Base-by-base conservation (phyloP, 345 rosid genomes). In the Syzygium grande region DNA sequence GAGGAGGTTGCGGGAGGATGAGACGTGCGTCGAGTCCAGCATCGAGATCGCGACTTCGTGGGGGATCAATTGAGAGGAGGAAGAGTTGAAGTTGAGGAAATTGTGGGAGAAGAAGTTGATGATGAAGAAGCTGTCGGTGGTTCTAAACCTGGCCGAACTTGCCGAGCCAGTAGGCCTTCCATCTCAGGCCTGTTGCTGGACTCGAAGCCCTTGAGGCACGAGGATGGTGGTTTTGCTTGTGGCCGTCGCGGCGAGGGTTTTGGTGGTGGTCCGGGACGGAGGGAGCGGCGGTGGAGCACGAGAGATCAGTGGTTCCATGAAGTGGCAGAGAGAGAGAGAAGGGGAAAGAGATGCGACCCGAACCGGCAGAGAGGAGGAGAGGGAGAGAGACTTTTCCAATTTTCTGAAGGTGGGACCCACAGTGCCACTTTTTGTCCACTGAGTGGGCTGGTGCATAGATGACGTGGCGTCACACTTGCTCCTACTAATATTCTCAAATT, bases 211-310 rank as follows among this genome's bases (percentile, higher is more conserved):
- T 27, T 58, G 27, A 58, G 63, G n/a, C 1, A n/a, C n/a, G 14
- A 14, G 3, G 3, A 58, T 23, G 13, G 29, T 9, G 2, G 29
- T 2, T 58, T 56, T 22, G 22, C 27, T 25, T 0, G 2, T 56
- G 59, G 59, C 12, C 2, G 0, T 56, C 9, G 27, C 0, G 5
- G 27, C 3, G 11, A 2, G 63, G 63, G 15, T 58, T 25, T 58
- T 4, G 6, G 29, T 13, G 0, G 0, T 58, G 63, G 63, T 25
- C 63, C 0, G 0, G 63, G 63, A 58, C 14, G 15, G 63, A 58
- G 29, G 3, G 0, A 25, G 14, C 29, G 12, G 0, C 0, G 1
- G 29, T 25, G 63, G 29, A 23, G 29, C 27, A 6, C 13, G 21
- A 41, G 10, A 58, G 63, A 58, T 58, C 0, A 3, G 3, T 58